phyloP scores from a whole-genome alignment of 345 rosid genomes.

The Eucalyptus pauciflora region DNA sequence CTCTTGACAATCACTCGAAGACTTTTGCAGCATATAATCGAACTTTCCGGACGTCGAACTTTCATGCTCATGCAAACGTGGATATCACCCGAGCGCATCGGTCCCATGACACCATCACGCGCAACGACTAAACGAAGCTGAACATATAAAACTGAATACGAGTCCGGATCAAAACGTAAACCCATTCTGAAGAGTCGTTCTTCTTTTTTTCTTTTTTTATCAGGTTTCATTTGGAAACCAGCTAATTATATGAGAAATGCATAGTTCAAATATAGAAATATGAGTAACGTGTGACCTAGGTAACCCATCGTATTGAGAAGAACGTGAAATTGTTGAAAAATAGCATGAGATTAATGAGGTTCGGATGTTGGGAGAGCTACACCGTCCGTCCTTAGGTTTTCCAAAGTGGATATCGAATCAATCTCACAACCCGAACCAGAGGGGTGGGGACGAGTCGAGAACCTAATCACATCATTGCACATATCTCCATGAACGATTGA shows the following conservation, averaged over 20 bases:
- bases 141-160: not conserved
- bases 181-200: not conserved
- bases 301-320: not conserved
- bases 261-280: not conserved
- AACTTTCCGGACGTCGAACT: not conserved
- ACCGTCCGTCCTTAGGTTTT: not conserved
- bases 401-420: not conserved
- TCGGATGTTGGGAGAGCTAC: not conserved
- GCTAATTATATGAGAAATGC: not conserved
- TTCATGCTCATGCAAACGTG: not conserved
- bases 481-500: not conserved
- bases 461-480: not conserved
- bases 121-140: not conserved
- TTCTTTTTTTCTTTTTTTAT: not conserved
- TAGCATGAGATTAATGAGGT: not conserved
- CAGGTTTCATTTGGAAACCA: not conserved
- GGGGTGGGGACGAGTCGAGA: not conserved
- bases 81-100: not conserved
- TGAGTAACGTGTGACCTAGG: not conserved
- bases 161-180: not conserved
- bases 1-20: not conserved
- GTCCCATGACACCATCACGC: not conserved
- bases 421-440: not conserved
- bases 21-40: not conserved
- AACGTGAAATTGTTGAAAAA: not conserved